Conservation (phyloP, 1,284 basidiomycete species). For the Agroathelia rolfsii region DNA sequence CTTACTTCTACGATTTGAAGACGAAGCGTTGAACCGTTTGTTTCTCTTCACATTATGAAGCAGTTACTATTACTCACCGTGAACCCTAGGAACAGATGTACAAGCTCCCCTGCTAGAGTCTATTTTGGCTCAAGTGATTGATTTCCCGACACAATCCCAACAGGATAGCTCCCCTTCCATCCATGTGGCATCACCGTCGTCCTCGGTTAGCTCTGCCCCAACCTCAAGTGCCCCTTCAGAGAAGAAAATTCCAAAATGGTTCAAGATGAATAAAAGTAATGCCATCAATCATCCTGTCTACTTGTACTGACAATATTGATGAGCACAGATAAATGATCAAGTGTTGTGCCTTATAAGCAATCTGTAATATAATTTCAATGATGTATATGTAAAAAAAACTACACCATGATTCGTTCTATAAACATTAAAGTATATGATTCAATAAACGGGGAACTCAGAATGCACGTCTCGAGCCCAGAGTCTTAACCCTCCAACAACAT, state of each 20-base stretch:
- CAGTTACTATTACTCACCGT: constrained; percentile 6
- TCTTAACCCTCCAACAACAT: constrained; percentile 71
- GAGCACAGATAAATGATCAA: no score
- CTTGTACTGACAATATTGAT: no score
- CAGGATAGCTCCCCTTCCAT: constrained; percentile 21
- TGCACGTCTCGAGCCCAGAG: constrained; percentile 74
- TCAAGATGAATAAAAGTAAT: constrained; percentile 48
- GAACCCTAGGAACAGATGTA: constrained; percentile 30
- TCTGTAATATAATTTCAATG: no score
- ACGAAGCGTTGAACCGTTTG: constrained; percentile 62
- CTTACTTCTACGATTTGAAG: constrained; percentile 66
- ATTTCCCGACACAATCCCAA: constrained; percentile 53
- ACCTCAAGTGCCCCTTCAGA: constrained; percentile 18
- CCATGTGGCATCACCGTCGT: constrained; percentile 17
- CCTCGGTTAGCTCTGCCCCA: constrained; percentile 10
- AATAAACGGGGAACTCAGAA: constrained; percentile 72
- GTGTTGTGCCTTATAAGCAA: no score
- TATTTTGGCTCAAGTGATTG: constrained; percentile 46
- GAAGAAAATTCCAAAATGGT: constrained; percentile 67
- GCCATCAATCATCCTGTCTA: no score
- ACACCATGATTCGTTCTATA: not conserved
- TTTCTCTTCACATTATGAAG: constrained; percentile 5
- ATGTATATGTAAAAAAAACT: no score
- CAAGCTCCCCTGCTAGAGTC: constrained; percentile 58
- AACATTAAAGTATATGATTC: constrained; percentile 15